Evolutionary conservation across 345 rosid species (phyloP).

Genomic region (Theobroma cacao): DNA sequence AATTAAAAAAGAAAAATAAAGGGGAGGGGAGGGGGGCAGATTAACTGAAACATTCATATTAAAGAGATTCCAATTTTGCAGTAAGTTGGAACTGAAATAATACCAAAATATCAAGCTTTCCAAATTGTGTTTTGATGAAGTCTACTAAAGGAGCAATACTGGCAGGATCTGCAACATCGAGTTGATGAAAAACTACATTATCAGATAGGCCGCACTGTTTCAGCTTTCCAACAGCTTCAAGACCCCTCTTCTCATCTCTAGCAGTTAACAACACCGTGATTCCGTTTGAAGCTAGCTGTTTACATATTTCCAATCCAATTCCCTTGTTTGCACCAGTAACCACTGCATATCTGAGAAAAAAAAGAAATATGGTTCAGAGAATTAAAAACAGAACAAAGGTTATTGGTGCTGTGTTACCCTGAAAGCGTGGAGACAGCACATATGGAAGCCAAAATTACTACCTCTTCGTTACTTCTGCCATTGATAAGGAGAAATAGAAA

Average conservation of each 20-base stretch:
- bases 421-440: too few relatives aligned
- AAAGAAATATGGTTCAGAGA: not conserved
- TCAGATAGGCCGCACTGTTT: constrained; percentile 10
- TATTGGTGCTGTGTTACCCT: too few relatives aligned
- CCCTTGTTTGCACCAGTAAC: constrained; percentile 36
- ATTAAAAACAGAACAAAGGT: not conserved
- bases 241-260: constrained; percentile 31
- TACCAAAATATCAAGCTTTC: constrained; percentile 11
- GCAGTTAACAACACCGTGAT: constrained; percentile 28
- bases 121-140: constrained; percentile 8
- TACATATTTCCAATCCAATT: constrained; percentile 33
- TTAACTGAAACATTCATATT: not conserved
- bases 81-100: not conserved
- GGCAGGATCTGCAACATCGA: constrained; percentile 37
- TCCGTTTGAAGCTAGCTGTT: constrained; percentile 25
- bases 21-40: too few relatives aligned
- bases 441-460: not conserved
- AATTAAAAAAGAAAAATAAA: not conserved
- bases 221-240: constrained; percentile 32
- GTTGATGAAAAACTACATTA: constrained; percentile 32
- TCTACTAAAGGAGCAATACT: constrained; percentile 29
- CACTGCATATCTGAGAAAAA: constrained; percentile 24
- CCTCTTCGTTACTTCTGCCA: constrained; percentile 11
- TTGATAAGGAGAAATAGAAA: not conserved
- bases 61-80: not conserved